Percentiles rank a stretch among this genome's conserved stretches.
These are phyloP conservation scores for Aspergillus hancockii DNA, from an alignment of 495 filamentous ascomycete genomes.

Conservation along the genomic window DNA sequence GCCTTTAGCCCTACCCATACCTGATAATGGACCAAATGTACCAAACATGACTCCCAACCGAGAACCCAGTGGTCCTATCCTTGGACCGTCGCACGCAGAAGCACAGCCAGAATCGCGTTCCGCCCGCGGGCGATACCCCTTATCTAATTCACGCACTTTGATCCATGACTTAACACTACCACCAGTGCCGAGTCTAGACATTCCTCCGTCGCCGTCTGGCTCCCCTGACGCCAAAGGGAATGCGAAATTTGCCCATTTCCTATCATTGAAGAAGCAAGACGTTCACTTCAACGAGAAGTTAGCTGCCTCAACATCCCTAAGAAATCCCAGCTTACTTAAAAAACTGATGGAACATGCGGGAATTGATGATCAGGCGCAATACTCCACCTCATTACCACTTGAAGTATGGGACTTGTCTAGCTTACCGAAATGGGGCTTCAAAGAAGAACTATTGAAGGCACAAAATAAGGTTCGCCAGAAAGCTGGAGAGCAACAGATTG, in stretches of 20 bases:
- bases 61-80: slow-evolving; percentile 41
- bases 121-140: slow-evolving; percentile 62
- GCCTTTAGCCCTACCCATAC: slow-evolving; percentile 9
- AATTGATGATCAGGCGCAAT: slow-evolving; percentile 67
- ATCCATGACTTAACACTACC: slow-evolving; percentile 85
- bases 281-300: slow-evolving; percentile 91
- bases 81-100: slow-evolving; percentile 43
- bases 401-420: slow-evolving; percentile 67
- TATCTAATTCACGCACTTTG: slow-evolving; percentile 63
- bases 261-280: slow-evolving; percentile 79
- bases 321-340: slow-evolving; percentile 76
- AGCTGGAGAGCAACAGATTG: slow-evolving; percentile 55
- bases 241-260: slow-evolving; percentile 80
- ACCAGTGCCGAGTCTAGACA: slow-evolving; percentile 72
- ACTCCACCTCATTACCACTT: slow-evolving; percentile 66
- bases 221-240: slow-evolving; percentile 65
- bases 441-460: slow-evolving; percentile 64
- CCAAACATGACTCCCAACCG: slow-evolving; percentile 3
- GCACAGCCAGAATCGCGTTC: slow-evolving; percentile 18
- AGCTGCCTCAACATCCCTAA: slow-evolving; percentile 65
- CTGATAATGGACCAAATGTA: slow-evolving; percentile 1
- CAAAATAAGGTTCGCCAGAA: slow-evolving; percentile 63
- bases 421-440: slow-evolving; percentile 73
- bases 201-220: slow-evolving; percentile 82
- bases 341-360: slow-evolving; percentile 83